These are phyloP conservation scores for Sugiyamaella castrensis DNA, from an alignment of 1,139 yeast genomes.

Conservation along the genomic window DNA sequence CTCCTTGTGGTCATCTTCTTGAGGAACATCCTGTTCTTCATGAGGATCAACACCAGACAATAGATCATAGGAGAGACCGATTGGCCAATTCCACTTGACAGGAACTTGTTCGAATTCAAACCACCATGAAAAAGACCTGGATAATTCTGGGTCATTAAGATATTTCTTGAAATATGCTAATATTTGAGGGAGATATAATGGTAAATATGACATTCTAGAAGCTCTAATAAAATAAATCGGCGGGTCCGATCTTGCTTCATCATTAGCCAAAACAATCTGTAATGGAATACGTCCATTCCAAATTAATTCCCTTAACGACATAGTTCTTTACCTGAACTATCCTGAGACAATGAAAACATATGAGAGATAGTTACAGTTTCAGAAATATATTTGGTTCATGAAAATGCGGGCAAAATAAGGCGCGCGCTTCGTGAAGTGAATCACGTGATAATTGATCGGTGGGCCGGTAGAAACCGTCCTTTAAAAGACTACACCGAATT, in stretches of 20 bases:
- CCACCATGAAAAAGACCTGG: slow-evolving; percentile 53
- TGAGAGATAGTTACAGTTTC: no score
- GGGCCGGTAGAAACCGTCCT: no score
- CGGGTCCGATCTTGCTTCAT: slow-evolving; percentile 31
- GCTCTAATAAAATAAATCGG: slow-evolving; percentile 31
- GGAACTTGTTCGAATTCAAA: slow-evolving; percentile 63
- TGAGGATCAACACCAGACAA: slow-evolving; percentile 42
- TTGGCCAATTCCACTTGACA: slow-evolving; percentile 73
- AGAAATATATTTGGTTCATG: background rate
- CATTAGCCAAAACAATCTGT: slow-evolving; percentile 35
- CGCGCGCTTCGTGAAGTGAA: no score
- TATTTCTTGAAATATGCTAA: slow-evolving; percentile 46
- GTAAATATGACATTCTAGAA: slow-evolving; percentile 57
- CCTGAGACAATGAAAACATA: no score
- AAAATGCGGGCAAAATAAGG: no score
- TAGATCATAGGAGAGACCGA: slow-evolving; percentile 66
- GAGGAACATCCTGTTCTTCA: background rate
- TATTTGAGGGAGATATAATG: slow-evolving; percentile 46
- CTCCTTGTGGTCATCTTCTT: slow-evolving; percentile 13
- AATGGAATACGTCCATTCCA: slow-evolving; percentile 61
- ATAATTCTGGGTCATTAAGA: slow-evolving; percentile 37
- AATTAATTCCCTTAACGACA: slow-evolving; percentile 38
- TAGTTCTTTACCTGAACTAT: background rate
- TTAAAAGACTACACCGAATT: no score
- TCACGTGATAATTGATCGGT: no score